phyloP scores from a whole-genome alignment of 1,284 basidiomycete species.

The Irpex sp. region DNA sequence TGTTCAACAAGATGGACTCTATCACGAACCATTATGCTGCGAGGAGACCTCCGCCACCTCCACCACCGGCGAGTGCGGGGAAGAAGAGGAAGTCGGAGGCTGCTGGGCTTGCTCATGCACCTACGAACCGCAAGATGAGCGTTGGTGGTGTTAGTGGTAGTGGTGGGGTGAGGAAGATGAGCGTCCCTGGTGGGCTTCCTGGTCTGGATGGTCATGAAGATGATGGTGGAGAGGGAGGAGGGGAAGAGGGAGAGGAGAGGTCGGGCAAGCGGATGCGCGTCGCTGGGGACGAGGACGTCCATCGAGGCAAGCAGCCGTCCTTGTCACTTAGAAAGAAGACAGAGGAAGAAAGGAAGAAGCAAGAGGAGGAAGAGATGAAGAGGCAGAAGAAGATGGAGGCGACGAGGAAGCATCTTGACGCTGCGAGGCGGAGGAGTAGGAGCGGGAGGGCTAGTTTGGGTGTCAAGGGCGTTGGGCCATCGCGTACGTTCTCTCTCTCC shows the following conservation, averaged over 20 bases:
- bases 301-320: slow-evolving; percentile 31
- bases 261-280: slow-evolving; percentile 42
- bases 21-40: slow-evolving; percentile 61
- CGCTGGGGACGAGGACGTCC: slow-evolving; percentile 26
- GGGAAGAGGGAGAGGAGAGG: slow-evolving; percentile 25
- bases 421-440: slow-evolving; percentile 64
- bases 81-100: slow-evolving; percentile 42
- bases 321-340: slow-evolving; percentile 21
- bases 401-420: slow-evolving; percentile 57
- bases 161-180: slow-evolving; percentile 38
- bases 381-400: slow-evolving; percentile 32
- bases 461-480: slow-evolving; percentile 14
- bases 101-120: slow-evolving; percentile 29
- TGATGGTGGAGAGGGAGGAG: slow-evolving; percentile 35
- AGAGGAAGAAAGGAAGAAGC: slow-evolving; percentile 32
- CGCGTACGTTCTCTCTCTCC: slow-evolving; percentile 20
- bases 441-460: slow-evolving; percentile 35
- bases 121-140: slow-evolving; percentile 32
- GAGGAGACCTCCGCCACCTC: slow-evolving; percentile 27
- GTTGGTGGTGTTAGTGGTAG: slow-evolving; percentile 49
- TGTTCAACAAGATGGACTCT: slow-evolving; percentile 74
- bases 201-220: slow-evolving; percentile 42
- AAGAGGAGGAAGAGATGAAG: slow-evolving; percentile 38
- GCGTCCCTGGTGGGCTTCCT: slow-evolving; percentile 53
- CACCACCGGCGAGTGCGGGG: slow-evolving; percentile 22